Evolutionary conservation across 495 filamentous ascomycete species (phyloP).

Genomic region (Cenococcum geophilum): DNA sequence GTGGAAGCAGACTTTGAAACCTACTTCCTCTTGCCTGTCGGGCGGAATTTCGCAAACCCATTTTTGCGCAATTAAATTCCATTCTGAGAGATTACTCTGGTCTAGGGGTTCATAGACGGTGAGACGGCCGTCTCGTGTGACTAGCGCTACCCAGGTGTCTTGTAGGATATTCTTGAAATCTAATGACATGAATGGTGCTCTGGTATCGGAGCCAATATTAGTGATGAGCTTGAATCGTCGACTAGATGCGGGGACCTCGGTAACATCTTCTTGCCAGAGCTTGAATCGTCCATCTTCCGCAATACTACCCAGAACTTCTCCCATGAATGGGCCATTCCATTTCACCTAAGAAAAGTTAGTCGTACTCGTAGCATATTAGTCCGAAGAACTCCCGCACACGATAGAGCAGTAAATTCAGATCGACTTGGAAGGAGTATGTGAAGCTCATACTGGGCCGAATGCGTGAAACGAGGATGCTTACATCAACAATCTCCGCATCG

Average conservation of each 20-base stretch:
- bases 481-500: conserved; percentile 84
- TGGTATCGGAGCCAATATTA: conserved; percentile 50
- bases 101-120: conserved; percentile 80
- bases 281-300: conserved; percentile 83
- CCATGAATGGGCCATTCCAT: conserved; percentile 65
- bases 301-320: conserved; percentile 60
- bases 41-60: conserved; percentile 53
- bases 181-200: conserved; percentile 67
- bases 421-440: not conserved
- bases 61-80: conserved; percentile 65
- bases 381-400: not conserved
- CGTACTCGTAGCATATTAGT: not conserved
- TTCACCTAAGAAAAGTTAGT: conserved; percentile 52
- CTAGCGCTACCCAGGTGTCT: conserved; percentile 72
- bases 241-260: conserved; percentile 61
- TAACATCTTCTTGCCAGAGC: conserved; percentile 82
- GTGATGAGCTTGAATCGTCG: conserved; percentile 68
- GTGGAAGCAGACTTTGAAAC: conserved; percentile 79
- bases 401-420: not conserved
- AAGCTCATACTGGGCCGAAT: not conserved
- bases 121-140: conserved; percentile 73
- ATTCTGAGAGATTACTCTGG: conserved; percentile 72
- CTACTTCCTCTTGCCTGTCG: conserved; percentile 68
- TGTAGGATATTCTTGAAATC: conserved; percentile 68
- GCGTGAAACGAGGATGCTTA: conserved; percentile 39